phyloP scores from a whole-genome alignment of 495 filamentous ascomycete genomes.

The Xylaria acuta region DNA sequence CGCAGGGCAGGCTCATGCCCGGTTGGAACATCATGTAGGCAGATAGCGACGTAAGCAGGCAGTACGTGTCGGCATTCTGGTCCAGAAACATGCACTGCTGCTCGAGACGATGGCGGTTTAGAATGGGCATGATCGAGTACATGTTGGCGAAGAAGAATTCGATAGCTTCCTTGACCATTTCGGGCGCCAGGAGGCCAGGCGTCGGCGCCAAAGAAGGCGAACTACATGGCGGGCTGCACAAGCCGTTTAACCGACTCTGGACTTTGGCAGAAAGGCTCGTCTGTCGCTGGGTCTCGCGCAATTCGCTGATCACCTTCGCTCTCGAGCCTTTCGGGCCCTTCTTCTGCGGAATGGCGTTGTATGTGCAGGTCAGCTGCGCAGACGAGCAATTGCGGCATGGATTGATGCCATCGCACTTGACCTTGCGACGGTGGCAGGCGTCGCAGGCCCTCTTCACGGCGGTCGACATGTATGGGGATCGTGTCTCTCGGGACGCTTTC shows the following conservation, averaged over 20 bases:
- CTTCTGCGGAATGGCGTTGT: constrained; percentile 84
- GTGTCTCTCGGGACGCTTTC: constrained; percentile 15
- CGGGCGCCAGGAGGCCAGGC: constrained; percentile 63
- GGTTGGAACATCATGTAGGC: constrained; percentile 88
- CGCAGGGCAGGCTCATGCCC: constrained; percentile 66
- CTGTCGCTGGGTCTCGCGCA: constrained; percentile 70
- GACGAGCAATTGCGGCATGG: constrained; percentile 75
- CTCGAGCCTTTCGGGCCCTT: constrained; percentile 84
- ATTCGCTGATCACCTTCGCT: constrained; percentile 81
- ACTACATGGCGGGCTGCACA: constrained; percentile 50
- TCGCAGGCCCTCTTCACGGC: constrained; percentile 76
- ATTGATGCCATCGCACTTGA: constrained; percentile 75
- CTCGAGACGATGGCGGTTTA: constrained; percentile 71
- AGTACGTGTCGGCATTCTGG: constrained; percentile 75
- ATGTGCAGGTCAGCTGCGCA: constrained; percentile 75
- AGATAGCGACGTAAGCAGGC: constrained; percentile 77
- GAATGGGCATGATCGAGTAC: constrained; percentile 83
- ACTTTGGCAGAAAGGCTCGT: constrained; percentile 61
- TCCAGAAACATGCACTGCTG: constrained; percentile 68
- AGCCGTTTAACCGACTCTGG: constrained; percentile 51
- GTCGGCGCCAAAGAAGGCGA: constrained; percentile 55
- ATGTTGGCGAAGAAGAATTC: constrained; percentile 86
- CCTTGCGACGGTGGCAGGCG: constrained; percentile 83
- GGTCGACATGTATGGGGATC: constrained; percentile 51
- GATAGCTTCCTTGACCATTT: constrained; percentile 71